Percentiles rank a stretch among this genome's conserved stretches.
Evolutionary conservation across 257 asterid genomes (phyloP).

Genomic region (Knoxia roxburghii): DNA sequence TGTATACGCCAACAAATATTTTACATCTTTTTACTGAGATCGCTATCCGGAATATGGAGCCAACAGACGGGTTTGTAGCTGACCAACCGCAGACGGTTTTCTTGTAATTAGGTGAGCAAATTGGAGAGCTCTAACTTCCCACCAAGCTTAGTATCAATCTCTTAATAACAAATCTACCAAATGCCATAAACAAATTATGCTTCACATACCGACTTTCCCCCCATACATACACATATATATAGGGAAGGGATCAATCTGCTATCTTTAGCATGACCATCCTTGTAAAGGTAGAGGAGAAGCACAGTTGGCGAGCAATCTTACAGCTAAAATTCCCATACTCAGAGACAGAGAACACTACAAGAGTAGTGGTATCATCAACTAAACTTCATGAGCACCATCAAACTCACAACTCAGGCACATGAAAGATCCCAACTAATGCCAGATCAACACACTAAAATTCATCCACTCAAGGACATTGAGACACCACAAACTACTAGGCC

Average conservation of each 20-base stretch:
- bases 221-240: background rate
- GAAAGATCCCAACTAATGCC: conserved; percentile 25
- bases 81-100: too few species aligned
- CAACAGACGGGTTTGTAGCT: conserved; percentile 5
- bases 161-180: background rate
- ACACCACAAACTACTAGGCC: conserved; percentile 40
- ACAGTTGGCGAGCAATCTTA: background rate
- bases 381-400: too few species aligned
- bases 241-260: background rate
- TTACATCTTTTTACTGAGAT: too few species aligned
- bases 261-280: background rate
- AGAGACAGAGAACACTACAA: background rate
- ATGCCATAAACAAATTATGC: background rate
- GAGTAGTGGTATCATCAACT: background rate
- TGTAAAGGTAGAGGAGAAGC: background rate
- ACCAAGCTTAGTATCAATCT: background rate
- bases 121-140: background rate
- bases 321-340: background rate
- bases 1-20: background rate
- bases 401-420: background rate
- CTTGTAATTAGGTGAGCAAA: conserved; percentile 12
- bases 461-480: conserved; percentile 51
- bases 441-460: conserved; percentile 47
- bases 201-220: background rate
- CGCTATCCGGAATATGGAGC: background rate